phyloP scores from a whole-genome alignment of 495 filamentous ascomycete genomes.

The Tetracladium marchalianum region DNA sequence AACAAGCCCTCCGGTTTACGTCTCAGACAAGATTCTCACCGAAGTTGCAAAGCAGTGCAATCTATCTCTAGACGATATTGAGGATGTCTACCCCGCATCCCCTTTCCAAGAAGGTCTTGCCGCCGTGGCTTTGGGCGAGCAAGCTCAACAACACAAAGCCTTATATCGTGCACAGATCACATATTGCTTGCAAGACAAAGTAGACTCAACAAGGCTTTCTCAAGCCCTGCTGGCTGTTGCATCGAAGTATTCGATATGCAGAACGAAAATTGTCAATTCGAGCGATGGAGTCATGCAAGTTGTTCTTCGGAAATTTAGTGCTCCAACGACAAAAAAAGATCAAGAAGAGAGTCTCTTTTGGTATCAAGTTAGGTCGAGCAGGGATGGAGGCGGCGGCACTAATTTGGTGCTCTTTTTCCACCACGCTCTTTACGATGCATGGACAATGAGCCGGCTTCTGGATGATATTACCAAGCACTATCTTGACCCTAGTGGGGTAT shows the following conservation, averaged over 20 bases:
- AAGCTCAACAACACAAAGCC: constrained; percentile 26
- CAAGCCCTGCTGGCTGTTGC: constrained; percentile 37
- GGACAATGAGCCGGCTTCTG: not conserved
- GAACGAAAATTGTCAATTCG: not conserved
- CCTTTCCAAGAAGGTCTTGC: constrained; percentile 43
- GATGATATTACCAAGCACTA: too few relatives aligned
- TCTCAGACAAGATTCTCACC: constrained; percentile 21
- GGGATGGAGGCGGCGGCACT: not conserved
- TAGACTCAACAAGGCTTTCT: constrained; percentile 34
- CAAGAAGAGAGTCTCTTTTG: too few relatives aligned
- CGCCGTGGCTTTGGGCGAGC: too few relatives aligned
- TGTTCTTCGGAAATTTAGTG: too few relatives aligned
- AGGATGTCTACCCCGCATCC: constrained; percentile 52
- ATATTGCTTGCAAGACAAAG: constrained; percentile 27
- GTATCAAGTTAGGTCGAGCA: too few relatives aligned
- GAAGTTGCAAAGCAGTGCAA: constrained; percentile 36
- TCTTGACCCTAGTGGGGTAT: not conserved
- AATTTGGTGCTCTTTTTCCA: constrained; percentile 3
- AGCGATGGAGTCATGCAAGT: not conserved
- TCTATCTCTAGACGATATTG: constrained; percentile 31
- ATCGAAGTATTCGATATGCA: too few relatives aligned
- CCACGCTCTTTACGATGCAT: constrained; percentile 11
- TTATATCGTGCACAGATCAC: constrained; percentile 34
- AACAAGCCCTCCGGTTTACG: constrained; percentile 9
- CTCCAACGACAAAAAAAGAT: too few relatives aligned